Conservation (phyloP, 768 basidiomycete species). For the Phylloporus sp. region DNA sequence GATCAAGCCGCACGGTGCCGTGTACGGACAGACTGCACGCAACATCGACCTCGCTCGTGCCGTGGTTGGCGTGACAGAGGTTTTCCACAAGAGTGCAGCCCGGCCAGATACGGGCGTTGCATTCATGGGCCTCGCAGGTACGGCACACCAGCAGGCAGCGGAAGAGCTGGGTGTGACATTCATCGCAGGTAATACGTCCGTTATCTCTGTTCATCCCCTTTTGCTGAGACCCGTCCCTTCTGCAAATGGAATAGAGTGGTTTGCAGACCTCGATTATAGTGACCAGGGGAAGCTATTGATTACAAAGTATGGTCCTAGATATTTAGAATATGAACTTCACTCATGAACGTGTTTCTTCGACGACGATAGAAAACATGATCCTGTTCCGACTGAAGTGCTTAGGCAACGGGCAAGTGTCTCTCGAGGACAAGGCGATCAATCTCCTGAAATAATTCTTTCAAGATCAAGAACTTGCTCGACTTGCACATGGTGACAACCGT, state of each 20-base stretch:
- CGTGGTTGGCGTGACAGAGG: conserved; percentile 47
- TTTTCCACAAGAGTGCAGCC: conserved; percentile 36
- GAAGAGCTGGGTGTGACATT: conserved; percentile 52
- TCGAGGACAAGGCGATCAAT: background rate
- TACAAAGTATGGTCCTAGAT: no score
- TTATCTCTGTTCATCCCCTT: no score
- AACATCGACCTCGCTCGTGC: conserved; percentile 53
- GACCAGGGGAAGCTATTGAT: conserved; percentile 54
- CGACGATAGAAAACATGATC: conserved; percentile 43
- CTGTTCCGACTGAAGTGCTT: conserved; percentile 40
- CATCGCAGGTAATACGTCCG: conserved; percentile 51
- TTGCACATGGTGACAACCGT: conserved; percentile 46
- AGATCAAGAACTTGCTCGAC: conserved; percentile 44
- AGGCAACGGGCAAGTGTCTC: conserved; percentile 36
- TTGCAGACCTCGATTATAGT: conserved; percentile 60
- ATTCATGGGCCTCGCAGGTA: conserved; percentile 60
- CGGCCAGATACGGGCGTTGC: conserved; percentile 34
- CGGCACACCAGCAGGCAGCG: conserved; percentile 54
- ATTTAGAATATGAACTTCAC: no score
- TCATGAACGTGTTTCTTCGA: background rate
- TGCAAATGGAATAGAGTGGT: conserved; percentile 46
- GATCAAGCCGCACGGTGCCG: conserved; percentile 60
- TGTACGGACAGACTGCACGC: conserved; percentile 56
- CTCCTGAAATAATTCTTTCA: background rate
- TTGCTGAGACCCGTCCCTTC: no score